Percentiles rank a stretch among this genome's conserved stretches.
Evolutionary conservation across 2,329 filamentous ascomycete genomes (phyloP).

Genomic region (Fusarium camptoceras): DNA sequence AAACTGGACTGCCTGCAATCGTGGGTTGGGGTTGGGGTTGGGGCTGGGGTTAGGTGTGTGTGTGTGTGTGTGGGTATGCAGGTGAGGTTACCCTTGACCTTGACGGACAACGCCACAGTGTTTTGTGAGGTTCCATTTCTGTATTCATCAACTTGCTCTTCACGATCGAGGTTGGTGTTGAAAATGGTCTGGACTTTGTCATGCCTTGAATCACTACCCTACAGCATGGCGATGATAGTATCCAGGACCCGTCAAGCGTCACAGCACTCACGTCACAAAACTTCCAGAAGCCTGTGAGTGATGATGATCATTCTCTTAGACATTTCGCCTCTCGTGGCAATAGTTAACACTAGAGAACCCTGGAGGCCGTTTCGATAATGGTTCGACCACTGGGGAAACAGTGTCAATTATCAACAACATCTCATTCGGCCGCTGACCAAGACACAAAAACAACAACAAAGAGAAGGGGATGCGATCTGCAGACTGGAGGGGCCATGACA

Average conservation of each 20-base stretch:
- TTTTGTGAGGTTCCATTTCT: slow-evolving; percentile 6
- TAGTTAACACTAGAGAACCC: slow-evolving; percentile 7
- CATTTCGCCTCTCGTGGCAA: slow-evolving; percentile 36
- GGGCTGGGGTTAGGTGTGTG: slow-evolving; percentile 12
- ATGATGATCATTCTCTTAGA: slow-evolving; percentile 16
- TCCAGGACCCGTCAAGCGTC: not conserved
- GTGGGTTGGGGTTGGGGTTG: slow-evolving; percentile 29
- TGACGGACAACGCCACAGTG: slow-evolving; percentile 22
- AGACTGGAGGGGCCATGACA: slow-evolving; percentile 32
- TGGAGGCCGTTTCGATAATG: slow-evolving; percentile 15
- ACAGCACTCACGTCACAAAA: slow-evolving; percentile 19
- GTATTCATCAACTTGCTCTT: slow-evolving; percentile 25
- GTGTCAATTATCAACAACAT: slow-evolving; percentile 26
- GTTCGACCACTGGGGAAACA: slow-evolving; percentile 31
- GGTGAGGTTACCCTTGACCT: slow-evolving; percentile 23
- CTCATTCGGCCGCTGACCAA: slow-evolving; percentile 33
- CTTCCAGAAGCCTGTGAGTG: slow-evolving; percentile 31
- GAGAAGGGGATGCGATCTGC: slow-evolving; percentile 34
- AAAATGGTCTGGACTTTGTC: slow-evolving; percentile 18
- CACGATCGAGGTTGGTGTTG: slow-evolving; percentile 21
- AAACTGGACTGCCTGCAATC: slow-evolving; percentile 10
- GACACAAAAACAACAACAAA: slow-evolving; percentile 22
- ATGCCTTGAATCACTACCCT: slow-evolving; percentile 32
- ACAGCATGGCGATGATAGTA: not conserved
- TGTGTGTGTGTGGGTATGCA: slow-evolving; percentile 23